phyloP scores from a whole-genome alignment of 2,329 filamentous ascomycete genomes.

The Passalora sequoiae region DNA sequence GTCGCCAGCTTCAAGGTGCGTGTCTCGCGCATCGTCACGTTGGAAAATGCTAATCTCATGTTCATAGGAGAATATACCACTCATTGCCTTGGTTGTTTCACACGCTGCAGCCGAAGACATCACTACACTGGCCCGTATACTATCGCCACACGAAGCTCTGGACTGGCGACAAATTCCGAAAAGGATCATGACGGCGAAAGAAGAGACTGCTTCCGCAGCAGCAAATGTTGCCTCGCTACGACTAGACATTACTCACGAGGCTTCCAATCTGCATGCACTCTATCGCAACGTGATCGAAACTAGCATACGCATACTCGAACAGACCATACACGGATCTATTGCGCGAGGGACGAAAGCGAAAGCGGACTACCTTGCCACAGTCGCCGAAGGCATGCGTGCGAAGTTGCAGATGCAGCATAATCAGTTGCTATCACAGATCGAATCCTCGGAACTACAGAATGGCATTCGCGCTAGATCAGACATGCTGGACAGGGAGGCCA shows the following conservation, averaged over 20 bases:
- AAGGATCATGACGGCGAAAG: conserved; percentile 16
- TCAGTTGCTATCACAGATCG: conserved; percentile 25
- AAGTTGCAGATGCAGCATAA: conserved; percentile 34
- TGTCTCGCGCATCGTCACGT: background rate
- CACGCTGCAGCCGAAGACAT: conserved; percentile 31
- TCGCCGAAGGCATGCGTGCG: conserved; percentile 39
- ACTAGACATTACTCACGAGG: conserved; percentile 33
- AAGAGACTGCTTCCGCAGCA: conserved; percentile 18
- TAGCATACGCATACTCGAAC: conserved; percentile 43
- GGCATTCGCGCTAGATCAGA: conserved; percentile 33
- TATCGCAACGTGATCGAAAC: conserved; percentile 37
- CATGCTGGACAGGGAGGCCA: conserved; percentile 30
- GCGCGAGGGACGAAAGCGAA: conserved; percentile 39
- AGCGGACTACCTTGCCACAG: conserved; percentile 40
- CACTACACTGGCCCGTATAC: conserved; percentile 32
- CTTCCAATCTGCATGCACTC: conserved; percentile 32
- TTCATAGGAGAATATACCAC: conserved; percentile 32
- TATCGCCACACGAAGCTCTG: conserved; percentile 9
- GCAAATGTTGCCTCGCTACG: conserved; percentile 28
- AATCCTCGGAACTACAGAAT: conserved; percentile 23
- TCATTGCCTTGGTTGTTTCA: conserved; percentile 34
- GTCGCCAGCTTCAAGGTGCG: conserved; percentile 36
- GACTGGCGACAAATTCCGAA: conserved; percentile 14
- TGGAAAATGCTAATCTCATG: conserved; percentile 4
- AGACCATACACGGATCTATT: conserved; percentile 44